phyloP scores from a whole-genome alignment of 257 asterid species.

The Gentiana dahurica region DNA sequence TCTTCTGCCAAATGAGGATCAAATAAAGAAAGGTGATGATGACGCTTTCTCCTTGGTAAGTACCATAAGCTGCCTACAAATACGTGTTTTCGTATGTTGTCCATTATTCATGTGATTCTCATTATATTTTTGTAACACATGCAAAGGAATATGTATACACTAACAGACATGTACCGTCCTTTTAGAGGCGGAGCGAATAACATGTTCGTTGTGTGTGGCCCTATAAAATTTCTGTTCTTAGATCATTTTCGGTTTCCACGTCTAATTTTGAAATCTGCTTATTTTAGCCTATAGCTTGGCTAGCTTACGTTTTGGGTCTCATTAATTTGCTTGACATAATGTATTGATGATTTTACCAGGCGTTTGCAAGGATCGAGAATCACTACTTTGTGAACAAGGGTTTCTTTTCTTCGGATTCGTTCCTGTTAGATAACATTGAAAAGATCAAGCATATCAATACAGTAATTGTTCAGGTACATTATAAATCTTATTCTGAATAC shows the following conservation, averaged over 20 bases:
- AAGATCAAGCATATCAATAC: conserved; percentile 80
- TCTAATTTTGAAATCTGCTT: not conserved
- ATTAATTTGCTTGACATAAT: not conserved
- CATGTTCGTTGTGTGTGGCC: too few relatives aligned
- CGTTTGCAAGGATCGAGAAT: conserved; percentile 97
- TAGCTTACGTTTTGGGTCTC: not conserved
- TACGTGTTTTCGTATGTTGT: not conserved
- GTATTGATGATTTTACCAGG: conserved; percentile 38
- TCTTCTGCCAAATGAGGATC: conserved; percentile 73
- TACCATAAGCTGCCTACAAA: conserved; percentile 3
- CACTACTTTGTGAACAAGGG: conserved; percentile 94
- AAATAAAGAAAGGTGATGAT: conserved; percentile 59
- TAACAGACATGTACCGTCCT: not conserved
- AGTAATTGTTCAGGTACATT: conserved; percentile 77
- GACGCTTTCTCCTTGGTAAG: conserved; percentile 92
- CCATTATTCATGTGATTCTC: too few relatives aligned
- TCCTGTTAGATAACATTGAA: conserved; percentile 71
- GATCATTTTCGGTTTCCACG: too few relatives aligned
- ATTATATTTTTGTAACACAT: too few relatives aligned
- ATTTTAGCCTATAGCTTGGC: not conserved
- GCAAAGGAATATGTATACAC: too few relatives aligned
- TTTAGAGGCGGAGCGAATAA: not conserved
- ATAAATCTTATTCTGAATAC: conserved; percentile 3
- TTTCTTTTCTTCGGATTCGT: conserved; percentile 67
- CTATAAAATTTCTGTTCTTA: too few relatives aligned